Percentiles rank a stretch among this genome's conserved stretches.
Evolutionary conservation across 2,329 filamentous ascomycete genomes (phyloP).

Genomic region (Pseudogymnoascus sp.): DNA sequence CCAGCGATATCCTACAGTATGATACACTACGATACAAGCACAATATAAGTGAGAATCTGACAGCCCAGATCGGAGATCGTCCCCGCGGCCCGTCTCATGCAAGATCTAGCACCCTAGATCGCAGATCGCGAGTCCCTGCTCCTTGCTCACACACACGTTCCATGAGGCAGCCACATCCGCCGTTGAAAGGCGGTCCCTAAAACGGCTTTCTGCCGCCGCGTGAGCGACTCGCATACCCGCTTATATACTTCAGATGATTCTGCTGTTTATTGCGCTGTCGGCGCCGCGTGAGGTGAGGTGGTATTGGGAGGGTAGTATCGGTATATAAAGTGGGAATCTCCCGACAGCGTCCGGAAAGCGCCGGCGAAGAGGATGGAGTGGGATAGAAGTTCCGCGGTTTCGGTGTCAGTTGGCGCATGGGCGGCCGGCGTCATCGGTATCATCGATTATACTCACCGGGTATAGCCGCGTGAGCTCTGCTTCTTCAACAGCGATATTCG

Average conservation of each 20-base stretch:
- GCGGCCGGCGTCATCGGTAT: neutral
- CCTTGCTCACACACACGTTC: neutral
- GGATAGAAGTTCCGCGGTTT: neutral
- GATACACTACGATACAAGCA: neutral
- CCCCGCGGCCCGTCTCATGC: neutral
- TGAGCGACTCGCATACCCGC: neutral
- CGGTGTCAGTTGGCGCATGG: neutral
- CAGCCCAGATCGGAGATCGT: neutral
- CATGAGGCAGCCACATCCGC: neutral
- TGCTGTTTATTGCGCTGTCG: conserved; percentile 1
- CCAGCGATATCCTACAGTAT: neutral
- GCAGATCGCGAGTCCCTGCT: neutral
- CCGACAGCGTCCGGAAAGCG: neutral
- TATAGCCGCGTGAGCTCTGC: neutral
- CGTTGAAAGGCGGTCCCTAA: neutral
- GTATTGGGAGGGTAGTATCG: neutral
- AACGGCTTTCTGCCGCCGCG: neutral
- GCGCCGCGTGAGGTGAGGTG: neutral
- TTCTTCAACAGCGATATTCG: neutral
- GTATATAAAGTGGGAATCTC: neutral
- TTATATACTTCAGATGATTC: conserved; percentile 19
- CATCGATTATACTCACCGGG: neutral
- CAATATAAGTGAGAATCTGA: neutral
- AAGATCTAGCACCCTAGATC: neutral
- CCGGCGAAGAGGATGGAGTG: neutral